Percentiles rank a stretch among this genome's conserved stretches.
Conservation (phyloP, 306 rosid genomes). For the Ormosia semicastrata region DNA sequence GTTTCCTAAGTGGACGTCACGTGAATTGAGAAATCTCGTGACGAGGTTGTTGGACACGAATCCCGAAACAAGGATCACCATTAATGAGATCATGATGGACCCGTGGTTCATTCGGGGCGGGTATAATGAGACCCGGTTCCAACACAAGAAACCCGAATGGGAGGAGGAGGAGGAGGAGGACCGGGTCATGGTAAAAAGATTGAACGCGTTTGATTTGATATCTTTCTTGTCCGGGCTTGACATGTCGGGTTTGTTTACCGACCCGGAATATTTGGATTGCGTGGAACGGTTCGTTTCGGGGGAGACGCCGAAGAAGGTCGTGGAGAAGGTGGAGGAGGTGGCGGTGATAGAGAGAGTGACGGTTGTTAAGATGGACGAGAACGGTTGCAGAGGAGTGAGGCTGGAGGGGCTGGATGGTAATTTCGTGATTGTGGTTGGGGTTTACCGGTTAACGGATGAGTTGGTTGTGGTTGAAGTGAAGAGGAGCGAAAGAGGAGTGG, state of each 20-base stretch:
- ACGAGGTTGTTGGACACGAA: slow-evolving; percentile 60
- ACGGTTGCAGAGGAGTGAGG: slow-evolving; percentile 39
- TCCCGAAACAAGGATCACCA: slow-evolving; percentile 51
- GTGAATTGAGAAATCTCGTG: slow-evolving; percentile 39
- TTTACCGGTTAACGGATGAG: slow-evolving; percentile 54
- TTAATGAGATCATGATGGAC: slow-evolving; percentile 51
- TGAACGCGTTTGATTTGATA: slow-evolving; percentile 72
- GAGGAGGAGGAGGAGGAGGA: background rate
- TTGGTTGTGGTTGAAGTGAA: slow-evolving; percentile 52
- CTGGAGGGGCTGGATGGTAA: slow-evolving; percentile 51
- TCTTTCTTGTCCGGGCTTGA: slow-evolving; percentile 57
- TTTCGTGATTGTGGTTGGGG: slow-evolving; percentile 10
- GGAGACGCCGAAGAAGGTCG: slow-evolving; percentile 38
- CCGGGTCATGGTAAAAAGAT: background rate
- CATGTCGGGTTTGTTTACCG: slow-evolving; percentile 45
- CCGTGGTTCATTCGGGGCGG: slow-evolving; percentile 57
- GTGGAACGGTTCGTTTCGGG: slow-evolving; percentile 52
- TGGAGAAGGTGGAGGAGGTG: slow-evolving; percentile 35
- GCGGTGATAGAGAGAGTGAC: slow-evolving; percentile 30
- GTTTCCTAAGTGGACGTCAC: slow-evolving; percentile 59
- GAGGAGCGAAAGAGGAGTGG: slow-evolving; percentile 25
- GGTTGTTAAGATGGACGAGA: slow-evolving; percentile 39
- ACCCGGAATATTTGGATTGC: slow-evolving; percentile 26
- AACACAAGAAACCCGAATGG: background rate
- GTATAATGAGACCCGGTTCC: slow-evolving; percentile 29